Base-by-base conservation (phyloP, 495 filamentous ascomycete genomes). In the Trichocladium antarcticum region DNA sequence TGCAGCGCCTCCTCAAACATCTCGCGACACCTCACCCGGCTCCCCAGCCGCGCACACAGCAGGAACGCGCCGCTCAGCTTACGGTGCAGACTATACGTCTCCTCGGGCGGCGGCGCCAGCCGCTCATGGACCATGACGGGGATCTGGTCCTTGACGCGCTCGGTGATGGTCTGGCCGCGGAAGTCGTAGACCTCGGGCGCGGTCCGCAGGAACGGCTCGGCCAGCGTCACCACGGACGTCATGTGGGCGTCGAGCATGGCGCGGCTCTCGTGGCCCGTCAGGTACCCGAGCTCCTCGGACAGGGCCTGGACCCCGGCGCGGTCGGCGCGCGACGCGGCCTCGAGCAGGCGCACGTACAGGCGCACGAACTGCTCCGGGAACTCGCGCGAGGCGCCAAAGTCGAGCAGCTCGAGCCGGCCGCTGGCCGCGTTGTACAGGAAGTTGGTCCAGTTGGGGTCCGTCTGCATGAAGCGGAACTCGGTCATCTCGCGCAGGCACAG, bases 361-460 rank as follows among this genome's bases (percentile, higher is more conserved):
- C 71, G 57, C 48, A 96, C 82, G 66, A 97, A 98, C 7, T 76
- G 63, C 35, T 73, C 67, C 0, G 90, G 89, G 63, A 80, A 98
- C 39, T 87, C 93, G 54, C 92, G 73, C 12, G 84, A 86, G 24
- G 92, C 92, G 51, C 92, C 92, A 61, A 98, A 98, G 65, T 98
- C 92, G 41, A 98, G 81, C 10, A 98, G 80, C 66, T 97, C 89
- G 6, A 98, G 79, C 57, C 79, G 83, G 45, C 80, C 68, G 2
- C 78, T 81, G 7, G 68, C 44, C 0, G 76, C 65, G 61, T 98
- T 95, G 72, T 85, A 97, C 22, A 97, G 71, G 71, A 98, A 98
- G 62, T 98, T 98, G n/a, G 93, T 97, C 92, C 93, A 98, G 72
- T 98, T 98, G 16, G 92, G 92, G 67, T 98, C 92, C 21, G 92